Evolutionary conservation across 768 basidiomycete genomes (phyloP).

Genomic region (Pleurotus pulmonarius): DNA sequence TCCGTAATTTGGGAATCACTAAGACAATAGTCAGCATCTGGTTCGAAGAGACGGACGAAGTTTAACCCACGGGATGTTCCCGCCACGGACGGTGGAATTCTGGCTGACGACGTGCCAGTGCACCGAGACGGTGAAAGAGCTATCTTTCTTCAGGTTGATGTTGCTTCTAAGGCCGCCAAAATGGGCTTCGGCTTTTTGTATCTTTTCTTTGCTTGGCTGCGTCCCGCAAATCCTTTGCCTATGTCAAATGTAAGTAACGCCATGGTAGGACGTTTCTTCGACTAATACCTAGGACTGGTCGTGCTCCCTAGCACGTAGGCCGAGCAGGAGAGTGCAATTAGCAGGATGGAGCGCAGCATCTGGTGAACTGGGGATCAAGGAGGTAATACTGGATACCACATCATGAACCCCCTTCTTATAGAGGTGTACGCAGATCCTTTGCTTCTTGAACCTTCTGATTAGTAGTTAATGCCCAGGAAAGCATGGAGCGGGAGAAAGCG

Average conservation of each 20-base stretch:
- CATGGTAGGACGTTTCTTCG: not conserved
- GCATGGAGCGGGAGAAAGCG: too few species aligned
- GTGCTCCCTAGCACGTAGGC: not conserved
- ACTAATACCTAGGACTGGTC: not conserved
- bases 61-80: conserved; percentile 35
- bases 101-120: conserved; percentile 31
- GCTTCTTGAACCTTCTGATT: too few species aligned
- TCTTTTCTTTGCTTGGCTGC: not conserved
- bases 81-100: conserved; percentile 29
- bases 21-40: conserved; percentile 7
- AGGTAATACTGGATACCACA: not conserved
- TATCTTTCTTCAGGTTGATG: not conserved
- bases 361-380: not conserved
- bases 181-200: conserved; percentile 29
- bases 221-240: not conserved
- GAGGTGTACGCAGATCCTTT: not conserved
- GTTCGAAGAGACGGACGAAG: not conserved
- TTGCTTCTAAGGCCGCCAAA: conserved; percentile 30
- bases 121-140: conserved; percentile 14
- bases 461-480: too few species aligned
- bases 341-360: not conserved
- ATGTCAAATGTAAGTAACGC: not conserved
- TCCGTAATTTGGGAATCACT: conserved; percentile 20
- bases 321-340: not conserved
- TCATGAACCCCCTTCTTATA: not conserved